Conservation (phyloP, 805 yeast species). For the Teunomyces gatunensis region DNA sequence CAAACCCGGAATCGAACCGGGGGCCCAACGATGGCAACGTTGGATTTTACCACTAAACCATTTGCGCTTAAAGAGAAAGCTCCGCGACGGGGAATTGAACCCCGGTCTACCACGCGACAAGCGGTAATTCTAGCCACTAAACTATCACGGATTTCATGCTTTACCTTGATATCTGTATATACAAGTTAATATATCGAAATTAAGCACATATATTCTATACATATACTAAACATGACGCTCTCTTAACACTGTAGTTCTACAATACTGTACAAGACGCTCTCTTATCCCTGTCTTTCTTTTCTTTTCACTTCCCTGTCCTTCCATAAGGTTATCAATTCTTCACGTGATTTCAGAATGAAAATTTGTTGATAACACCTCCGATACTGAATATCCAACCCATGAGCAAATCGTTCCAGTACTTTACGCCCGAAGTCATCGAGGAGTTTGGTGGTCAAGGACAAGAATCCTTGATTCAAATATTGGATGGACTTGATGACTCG, state of each 20-base stretch:
- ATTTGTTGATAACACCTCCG: slow-evolving; percentile 1
- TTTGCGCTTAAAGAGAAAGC: slow-evolving; percentile 5
- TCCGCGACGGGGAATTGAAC: slow-evolving; percentile 10
- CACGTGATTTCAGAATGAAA: slow-evolving; percentile 1
- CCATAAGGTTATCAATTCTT: background rate
- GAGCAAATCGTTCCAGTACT: slow-evolving; percentile 17
- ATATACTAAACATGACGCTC: too few species aligned
- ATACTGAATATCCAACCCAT: slow-evolving; percentile 1
- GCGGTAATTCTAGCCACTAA: slow-evolving; percentile 10
- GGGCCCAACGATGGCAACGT: slow-evolving; percentile 10
- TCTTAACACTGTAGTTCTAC: too few species aligned
- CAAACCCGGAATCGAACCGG: slow-evolving; percentile 10
- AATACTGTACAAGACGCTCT: too few species aligned
- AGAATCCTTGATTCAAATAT: slow-evolving; percentile 27
- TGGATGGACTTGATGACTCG: slow-evolving; percentile 25
- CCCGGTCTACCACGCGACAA: slow-evolving; percentile 10
- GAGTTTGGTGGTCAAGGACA: slow-evolving; percentile 32
- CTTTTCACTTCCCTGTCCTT: too few species aligned
- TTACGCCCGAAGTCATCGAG: slow-evolving; percentile 30
- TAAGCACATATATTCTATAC: too few species aligned
- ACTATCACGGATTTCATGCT: slow-evolving; percentile 5
- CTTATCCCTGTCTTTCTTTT: too few species aligned
- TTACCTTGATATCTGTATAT: too few species aligned
- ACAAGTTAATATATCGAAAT: too few species aligned
- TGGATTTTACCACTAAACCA: slow-evolving; percentile 9